phyloP scores from a whole-genome alignment of 192 early-diverging fungal genomes.

The Coemansia sp. region DNA sequence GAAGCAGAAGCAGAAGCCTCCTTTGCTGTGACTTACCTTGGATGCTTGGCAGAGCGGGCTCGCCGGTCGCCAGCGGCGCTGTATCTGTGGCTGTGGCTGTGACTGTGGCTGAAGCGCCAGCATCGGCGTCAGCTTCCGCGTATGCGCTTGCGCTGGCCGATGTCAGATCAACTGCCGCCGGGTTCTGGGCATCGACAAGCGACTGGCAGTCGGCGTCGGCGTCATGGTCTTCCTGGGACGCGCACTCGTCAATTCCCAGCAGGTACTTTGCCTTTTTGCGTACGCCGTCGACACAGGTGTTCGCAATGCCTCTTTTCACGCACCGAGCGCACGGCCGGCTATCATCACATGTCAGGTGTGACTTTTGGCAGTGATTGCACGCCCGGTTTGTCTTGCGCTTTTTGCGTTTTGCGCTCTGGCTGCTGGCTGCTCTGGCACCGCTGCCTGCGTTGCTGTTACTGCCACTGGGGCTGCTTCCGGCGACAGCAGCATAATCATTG shows the following conservation, averaged over 20 bases:
- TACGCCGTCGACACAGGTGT: conserved; percentile 77
- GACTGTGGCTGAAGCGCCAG: too few species aligned
- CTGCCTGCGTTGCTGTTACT: not conserved
- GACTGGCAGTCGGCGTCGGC: conserved; percentile 19
- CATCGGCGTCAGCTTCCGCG: too few species aligned
- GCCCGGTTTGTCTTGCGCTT: conserved; percentile 60
- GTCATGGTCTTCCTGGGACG: not conserved
- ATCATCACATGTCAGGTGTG: conserved; percentile 66
- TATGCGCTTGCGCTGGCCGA: too few species aligned
- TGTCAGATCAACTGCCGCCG: not conserved
- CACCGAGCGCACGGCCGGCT: conserved; percentile 85
- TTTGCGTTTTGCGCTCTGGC: conserved; percentile 9
- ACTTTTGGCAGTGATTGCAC: conserved; percentile 64
- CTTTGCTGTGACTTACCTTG: not conserved
- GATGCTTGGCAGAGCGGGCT: not conserved
- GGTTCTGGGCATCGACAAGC: not conserved
- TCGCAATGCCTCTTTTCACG: conserved; percentile 73
- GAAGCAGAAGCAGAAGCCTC: not conserved
- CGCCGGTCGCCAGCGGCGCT: not conserved
- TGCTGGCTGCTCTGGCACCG: not conserved
- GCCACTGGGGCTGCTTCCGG: not conserved
- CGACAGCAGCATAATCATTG: not conserved
- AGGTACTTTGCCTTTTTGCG: conserved; percentile 94
- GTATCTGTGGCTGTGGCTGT: too few species aligned
- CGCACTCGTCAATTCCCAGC: conserved; percentile 61